Evolutionary conservation across 2,329 filamentous ascomycete species (phyloP).

Genomic region (Talaromyces sp.): DNA sequence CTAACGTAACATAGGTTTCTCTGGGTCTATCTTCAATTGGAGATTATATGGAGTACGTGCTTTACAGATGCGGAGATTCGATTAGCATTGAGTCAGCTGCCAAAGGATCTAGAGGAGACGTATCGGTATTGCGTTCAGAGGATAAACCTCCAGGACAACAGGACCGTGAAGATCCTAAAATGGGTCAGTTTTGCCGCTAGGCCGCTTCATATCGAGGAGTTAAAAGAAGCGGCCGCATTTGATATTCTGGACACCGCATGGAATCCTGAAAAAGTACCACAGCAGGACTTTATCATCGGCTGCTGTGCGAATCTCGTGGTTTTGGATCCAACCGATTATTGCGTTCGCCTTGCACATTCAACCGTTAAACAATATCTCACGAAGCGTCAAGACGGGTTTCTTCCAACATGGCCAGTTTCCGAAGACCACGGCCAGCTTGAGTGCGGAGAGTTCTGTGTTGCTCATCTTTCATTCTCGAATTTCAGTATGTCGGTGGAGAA

Average conservation of each 20-base stretch:
- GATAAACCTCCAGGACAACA: slow-evolving; percentile 17
- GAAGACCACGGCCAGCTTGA: slow-evolving; percentile 21
- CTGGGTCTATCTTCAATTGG: slow-evolving; percentile 27
- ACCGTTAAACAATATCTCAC: slow-evolving; percentile 27
- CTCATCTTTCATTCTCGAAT: slow-evolving; percentile 27
- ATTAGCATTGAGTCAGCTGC: slow-evolving; percentile 22
- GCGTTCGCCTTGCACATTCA: slow-evolving; percentile 27
- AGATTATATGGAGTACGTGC: slow-evolving; percentile 27
- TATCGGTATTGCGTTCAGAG: slow-evolving; percentile 25
- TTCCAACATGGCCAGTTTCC: slow-evolving; percentile 16
- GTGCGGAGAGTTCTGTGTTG: slow-evolving; percentile 27
- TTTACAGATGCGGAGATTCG: slow-evolving; percentile 25
- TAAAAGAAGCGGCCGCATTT: slow-evolving; percentile 27
- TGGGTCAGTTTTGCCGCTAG: slow-evolving; percentile 26
- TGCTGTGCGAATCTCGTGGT: slow-evolving; percentile 28
- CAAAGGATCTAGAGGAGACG: slow-evolving; percentile 26
- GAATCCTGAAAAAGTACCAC: slow-evolving; percentile 24
- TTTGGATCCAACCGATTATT: slow-evolving; percentile 22
- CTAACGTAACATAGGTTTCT: slow-evolving; percentile 23
- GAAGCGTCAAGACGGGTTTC: background rate
- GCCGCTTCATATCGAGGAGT: slow-evolving; percentile 27
- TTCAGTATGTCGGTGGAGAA: slow-evolving; percentile 23
- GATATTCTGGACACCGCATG: slow-evolving; percentile 22
- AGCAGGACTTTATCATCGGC: slow-evolving; percentile 22
- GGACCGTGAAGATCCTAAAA: slow-evolving; percentile 22